phyloP scores from a whole-genome alignment of 2,329 filamentous ascomycete genomes.

The Uncinocarpus reesii region DNA sequence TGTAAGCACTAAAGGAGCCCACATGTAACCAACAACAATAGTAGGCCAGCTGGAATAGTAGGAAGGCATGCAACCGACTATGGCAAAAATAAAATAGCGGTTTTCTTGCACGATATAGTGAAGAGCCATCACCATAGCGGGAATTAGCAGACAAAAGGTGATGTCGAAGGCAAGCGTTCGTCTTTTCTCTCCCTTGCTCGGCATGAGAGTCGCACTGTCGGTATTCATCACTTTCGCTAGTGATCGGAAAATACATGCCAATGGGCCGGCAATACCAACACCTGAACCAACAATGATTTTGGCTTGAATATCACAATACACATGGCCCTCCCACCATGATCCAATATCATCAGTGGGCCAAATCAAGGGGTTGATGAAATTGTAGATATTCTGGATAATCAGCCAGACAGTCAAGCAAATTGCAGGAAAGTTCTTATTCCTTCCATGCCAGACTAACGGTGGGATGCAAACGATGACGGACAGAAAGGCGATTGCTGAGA shows the following conservation, averaged over 20 bases:
- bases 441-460: conserved; percentile 51
- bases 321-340: conserved; percentile 48
- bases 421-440: conserved; percentile 51
- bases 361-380: conserved; percentile 52
- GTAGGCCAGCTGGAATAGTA: conserved; percentile 50
- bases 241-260: conserved; percentile 50
- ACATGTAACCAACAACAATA: conserved; percentile 45
- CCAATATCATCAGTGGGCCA: conserved; percentile 51
- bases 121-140: conserved; percentile 44
- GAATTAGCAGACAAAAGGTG: conserved; percentile 47
- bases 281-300: conserved; percentile 47
- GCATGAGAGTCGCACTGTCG: conserved; percentile 43
- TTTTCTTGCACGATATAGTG: conserved; percentile 51
- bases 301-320: conserved; percentile 55
- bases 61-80: conserved; percentile 49
- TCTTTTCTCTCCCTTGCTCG: conserved; percentile 40
- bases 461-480: conserved; percentile 45
- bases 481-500: conserved; percentile 43
- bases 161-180: conserved; percentile 43
- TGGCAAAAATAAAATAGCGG: conserved; percentile 49
- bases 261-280: conserved; percentile 43
- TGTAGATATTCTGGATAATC: conserved; percentile 47
- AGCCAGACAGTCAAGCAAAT: conserved; percentile 48
- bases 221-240: conserved; percentile 53
- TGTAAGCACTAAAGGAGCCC: conserved; percentile 46